A percentile compares a stretch with the other conserved stretches of the same genome.
Conservation (phyloP, 345 rosid species). For the Rhizophora apiculata region DNA sequence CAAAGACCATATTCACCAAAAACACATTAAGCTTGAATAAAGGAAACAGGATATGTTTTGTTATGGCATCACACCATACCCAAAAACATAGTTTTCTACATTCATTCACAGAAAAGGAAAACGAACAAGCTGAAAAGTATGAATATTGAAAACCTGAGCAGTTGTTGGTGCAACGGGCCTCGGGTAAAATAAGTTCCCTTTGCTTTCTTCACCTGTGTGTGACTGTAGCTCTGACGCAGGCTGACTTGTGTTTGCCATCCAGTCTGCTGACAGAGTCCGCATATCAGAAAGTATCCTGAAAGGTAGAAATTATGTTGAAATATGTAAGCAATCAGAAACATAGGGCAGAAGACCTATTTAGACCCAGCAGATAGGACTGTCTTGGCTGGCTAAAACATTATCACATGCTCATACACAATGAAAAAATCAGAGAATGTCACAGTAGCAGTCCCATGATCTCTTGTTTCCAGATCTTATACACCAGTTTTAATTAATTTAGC, state of each 20-base stretch:
- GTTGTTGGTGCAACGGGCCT: conserved; percentile 97
- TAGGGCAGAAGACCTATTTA: not conserved
- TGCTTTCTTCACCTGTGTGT: conserved; percentile 79
- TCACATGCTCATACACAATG: not conserved
- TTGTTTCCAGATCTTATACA: not conserved
- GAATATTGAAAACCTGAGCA: conserved; percentile 61
- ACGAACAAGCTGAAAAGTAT: no score
- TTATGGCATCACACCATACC: no score
- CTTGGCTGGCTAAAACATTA: conserved; percentile 1
- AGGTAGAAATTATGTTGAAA: conserved; percentile 16
- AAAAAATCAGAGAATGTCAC: not conserved
- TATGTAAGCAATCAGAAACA: conserved; percentile 9
- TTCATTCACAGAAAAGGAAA: conserved; percentile 4
- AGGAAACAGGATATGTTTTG: no score
- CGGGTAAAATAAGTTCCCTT: conserved; percentile 77
- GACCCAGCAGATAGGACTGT: conserved; percentile 6
- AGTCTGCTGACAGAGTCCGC: conserved; percentile 99
- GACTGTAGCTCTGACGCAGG: conserved; percentile 74
- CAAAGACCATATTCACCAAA: not conserved
- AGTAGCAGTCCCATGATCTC: not conserved
- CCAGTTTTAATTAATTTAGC: not conserved
- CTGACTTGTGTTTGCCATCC: conserved; percentile 97
- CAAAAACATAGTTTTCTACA: not conserved
- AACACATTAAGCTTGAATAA: not conserved
- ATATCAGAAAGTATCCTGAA: conserved; percentile 98